Evolutionary conservation across 2,329 filamentous ascomycete genomes (phyloP).

Genomic region (Daldinia eschscholtzii): DNA sequence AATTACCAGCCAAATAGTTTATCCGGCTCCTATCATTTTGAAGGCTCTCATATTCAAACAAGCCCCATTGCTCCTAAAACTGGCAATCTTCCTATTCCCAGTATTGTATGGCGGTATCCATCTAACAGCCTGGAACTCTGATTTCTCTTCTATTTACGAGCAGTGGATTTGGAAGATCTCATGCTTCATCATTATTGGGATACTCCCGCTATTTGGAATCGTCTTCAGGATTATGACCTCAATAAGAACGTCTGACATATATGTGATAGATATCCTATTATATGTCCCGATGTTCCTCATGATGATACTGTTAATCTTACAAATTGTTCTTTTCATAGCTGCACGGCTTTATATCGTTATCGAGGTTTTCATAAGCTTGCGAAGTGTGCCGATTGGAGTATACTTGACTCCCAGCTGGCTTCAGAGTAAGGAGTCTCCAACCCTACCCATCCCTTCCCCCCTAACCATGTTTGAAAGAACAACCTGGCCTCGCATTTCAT

Average conservation of each 20-base stretch:
- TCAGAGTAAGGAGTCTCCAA: constrained; percentile 1
- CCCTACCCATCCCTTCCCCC: no score
- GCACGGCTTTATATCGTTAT: background rate
- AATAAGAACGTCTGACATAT: no score
- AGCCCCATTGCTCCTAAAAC: background rate
- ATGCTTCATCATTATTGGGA: background rate
- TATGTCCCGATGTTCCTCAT: no score
- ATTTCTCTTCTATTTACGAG: background rate
- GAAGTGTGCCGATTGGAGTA: constrained; percentile 6
- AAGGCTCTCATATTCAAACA: no score
- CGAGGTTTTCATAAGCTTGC: constrained; percentile 9
- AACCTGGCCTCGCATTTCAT: background rate
- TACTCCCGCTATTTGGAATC: background rate
- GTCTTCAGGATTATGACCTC: background rate
- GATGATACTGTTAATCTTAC: background rate
- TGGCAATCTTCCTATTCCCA: background rate
- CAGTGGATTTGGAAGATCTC: background rate
- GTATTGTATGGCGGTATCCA: background rate
- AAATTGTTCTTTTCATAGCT: background rate
- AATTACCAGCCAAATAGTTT: no score
- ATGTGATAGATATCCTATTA: no score
- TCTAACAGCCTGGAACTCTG: background rate
- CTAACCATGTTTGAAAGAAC: no score
- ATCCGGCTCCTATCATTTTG: no score
- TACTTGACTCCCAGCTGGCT: background rate